Evolutionary conservation across 192 early-diverging fungal genomes (phyloP).

Genomic region (Coemansia sp.): DNA sequence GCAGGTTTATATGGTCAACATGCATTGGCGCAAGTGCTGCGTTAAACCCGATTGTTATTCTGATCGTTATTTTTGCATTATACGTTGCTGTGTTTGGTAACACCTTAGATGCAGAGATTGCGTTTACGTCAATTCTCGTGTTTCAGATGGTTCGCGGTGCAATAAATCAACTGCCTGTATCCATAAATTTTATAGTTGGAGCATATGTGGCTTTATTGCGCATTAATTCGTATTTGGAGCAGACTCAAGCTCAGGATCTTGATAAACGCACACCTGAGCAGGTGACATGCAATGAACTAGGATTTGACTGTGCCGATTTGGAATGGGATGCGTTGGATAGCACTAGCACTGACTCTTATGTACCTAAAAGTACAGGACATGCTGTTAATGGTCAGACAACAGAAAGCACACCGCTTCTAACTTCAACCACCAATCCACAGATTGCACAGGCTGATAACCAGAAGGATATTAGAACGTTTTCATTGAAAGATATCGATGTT

Average conservation of each 20-base stretch:
- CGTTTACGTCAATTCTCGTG: conserved; percentile 71
- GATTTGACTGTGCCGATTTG: neutral
- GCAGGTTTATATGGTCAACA: conserved; percentile 56
- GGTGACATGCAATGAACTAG: conserved; percentile 7
- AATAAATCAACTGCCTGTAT: conserved; percentile 61
- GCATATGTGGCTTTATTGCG: conserved; percentile 68
- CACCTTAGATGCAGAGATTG: conserved; percentile 18
- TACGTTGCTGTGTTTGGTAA: conserved; percentile 60
- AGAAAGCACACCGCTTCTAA: no score
- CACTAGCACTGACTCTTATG: neutral
- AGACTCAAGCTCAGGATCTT: conserved; percentile 66
- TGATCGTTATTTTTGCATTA: conserved; percentile 61
- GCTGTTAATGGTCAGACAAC: no score
- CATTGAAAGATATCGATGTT: no score
- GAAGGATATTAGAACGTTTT: no score
- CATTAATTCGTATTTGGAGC: conserved; percentile 72
- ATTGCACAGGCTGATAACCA: no score
- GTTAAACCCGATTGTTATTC: conserved; percentile 62
- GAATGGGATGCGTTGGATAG: conserved; percentile 16
- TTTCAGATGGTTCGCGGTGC: conserved; percentile 66
- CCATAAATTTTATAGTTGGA: conserved; percentile 59
- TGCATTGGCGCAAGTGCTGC: conserved; percentile 55
- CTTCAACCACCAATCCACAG: no score
- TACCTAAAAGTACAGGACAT: no score
- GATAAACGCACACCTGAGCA: conserved; percentile 20